Evolutionary conservation across 192 early-diverging fungal species (phyloP), one percentile per base, ranked within the genome.

Genomic region (Dimargaris cristalligena): DNA sequence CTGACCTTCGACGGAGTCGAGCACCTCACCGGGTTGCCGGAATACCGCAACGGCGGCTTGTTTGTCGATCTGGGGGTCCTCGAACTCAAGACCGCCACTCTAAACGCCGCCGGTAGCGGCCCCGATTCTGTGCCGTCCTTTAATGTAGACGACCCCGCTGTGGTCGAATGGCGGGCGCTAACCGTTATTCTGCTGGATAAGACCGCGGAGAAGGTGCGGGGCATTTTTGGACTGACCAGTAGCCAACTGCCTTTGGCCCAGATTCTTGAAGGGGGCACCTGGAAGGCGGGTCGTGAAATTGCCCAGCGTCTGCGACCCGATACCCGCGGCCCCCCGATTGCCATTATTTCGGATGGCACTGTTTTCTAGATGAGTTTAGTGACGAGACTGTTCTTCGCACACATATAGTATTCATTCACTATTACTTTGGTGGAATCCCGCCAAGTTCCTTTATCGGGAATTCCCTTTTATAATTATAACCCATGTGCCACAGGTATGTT

Each of bases 141-240:
- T 65, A 79, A 86, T 23, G 81, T 79, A 18, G 70, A 71, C 57
- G 91, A 96, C 64, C 80, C 88, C 0, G 82, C 82, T 4, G 81
- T 96, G 38, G 82, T 92, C 47, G 93, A 96, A 65, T 96, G 93
- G 93, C 80, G 93, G 20, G 89, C 88, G 11, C 69, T 96, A 68
- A 96, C 91, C 0, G 88, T 96, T 0, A 76, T 80, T 0, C 72
- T 89, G 34, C 62, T 96, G 56, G 93, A 94, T 63, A 61, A 62
- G 18, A 79, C 91, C 1, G 87, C 82, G 0, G 71, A 77, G 0
- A 65, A 68, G 14, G 80, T 94, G 11, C 76, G 82, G 33, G 67
- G 76, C 13, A 60, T 67, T 23, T 74, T 85, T 14, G 67, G 66
- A 1, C 67, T 87, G 34, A 60, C 62, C 38, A 68, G 61, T 11